phyloP scores from a whole-genome alignment of 2,329 filamentous ascomycete species.

The Xylariaceae sp. region DNA sequence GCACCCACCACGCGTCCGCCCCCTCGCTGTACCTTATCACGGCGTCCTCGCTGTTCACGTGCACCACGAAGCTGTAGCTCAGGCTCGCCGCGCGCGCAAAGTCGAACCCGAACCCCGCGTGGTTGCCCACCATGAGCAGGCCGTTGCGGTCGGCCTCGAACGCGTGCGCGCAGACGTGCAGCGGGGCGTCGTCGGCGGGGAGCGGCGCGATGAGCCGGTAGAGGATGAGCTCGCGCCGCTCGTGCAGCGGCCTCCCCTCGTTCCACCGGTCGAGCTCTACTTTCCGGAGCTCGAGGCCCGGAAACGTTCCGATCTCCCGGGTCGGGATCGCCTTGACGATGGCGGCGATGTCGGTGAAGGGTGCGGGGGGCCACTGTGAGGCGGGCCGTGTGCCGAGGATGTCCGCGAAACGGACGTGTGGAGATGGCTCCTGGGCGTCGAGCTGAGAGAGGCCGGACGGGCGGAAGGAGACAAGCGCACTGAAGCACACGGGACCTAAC shows the following conservation, averaged over 20 bases:
- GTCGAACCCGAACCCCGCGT: slow-evolving; percentile 41
- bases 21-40: slow-evolving; percentile 37
- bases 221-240: slow-evolving; percentile 44
- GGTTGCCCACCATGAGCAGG: slow-evolving; percentile 46
- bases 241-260: slow-evolving; percentile 34
- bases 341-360: slow-evolving; percentile 41
- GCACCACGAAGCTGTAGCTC: slow-evolving; percentile 49
- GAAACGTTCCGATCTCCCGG: slow-evolving; percentile 40
- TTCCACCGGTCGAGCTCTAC: slow-evolving; percentile 49
- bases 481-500: slow-evolving; percentile 43
- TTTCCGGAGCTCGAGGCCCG: slow-evolving; percentile 49
- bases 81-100: slow-evolving; percentile 41
- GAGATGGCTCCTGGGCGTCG: slow-evolving; percentile 35
- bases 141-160: slow-evolving; percentile 52
- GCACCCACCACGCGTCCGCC: slow-evolving; percentile 44
- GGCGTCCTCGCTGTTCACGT: slow-evolving; percentile 43
- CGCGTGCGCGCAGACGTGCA: slow-evolving; percentile 45
- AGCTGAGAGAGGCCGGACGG: slow-evolving; percentile 30
- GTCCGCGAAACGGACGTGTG: slow-evolving; percentile 38
- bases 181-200: slow-evolving; percentile 33
- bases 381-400: slow-evolving; percentile 35
- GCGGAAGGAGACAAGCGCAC: slow-evolving; percentile 50
- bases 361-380: slow-evolving; percentile 39
- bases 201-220: slow-evolving; percentile 46
- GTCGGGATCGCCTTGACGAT: slow-evolving; percentile 23